Evolutionary conservation across 2,329 filamentous ascomycete species (phyloP).

Genomic region (Ophiostoma sp.): DNA sequence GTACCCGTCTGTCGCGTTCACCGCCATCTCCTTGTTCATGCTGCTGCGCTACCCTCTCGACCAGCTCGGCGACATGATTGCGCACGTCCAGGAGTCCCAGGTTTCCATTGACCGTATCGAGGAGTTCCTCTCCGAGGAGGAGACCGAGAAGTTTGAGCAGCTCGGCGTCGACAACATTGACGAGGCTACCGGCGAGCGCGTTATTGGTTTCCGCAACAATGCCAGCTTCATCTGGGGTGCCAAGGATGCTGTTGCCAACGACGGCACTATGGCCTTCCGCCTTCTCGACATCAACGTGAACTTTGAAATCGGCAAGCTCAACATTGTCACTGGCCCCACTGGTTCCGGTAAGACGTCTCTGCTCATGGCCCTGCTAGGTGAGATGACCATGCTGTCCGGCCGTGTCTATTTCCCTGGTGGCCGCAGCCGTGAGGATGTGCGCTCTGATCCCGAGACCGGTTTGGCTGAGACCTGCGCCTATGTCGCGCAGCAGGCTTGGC

Average conservation of each 20-base stretch:
- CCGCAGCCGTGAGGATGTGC: conserved; percentile 77
- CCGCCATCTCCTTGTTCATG: conserved; percentile 90
- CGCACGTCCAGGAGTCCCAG: conserved; percentile 94
- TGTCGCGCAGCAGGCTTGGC: conserved; percentile 93
- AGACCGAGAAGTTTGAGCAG: conserved; percentile 92
- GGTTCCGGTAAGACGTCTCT: conserved; percentile 94
- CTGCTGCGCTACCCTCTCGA: conserved; percentile 88
- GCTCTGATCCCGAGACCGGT: conserved; percentile 72
- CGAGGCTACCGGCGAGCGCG: conserved; percentile 60
- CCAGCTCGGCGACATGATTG: conserved; percentile 96
- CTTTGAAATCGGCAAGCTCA: conserved; percentile 80
- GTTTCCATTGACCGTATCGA: conserved; percentile 96
- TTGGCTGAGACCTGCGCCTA: conserved; percentile 91
- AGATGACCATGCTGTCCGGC: conserved; percentile 84
- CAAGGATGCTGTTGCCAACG: conserved; percentile 53
- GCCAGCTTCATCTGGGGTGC: conserved; percentile 87
- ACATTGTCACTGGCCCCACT: conserved; percentile 87
- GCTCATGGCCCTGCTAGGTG: conserved; percentile 89
- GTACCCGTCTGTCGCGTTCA: conserved; percentile 90
- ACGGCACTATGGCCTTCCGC: conserved; percentile 69
- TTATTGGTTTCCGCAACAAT: conserved; percentile 72
- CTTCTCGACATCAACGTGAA: conserved; percentile 77
- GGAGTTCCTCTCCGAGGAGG: conserved; percentile 85
- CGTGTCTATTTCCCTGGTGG: conserved; percentile 80
- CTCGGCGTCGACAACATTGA: conserved; percentile 65